A percentile compares a stretch with the other conserved stretches of the same genome.
Conservation (phyloP, 768 basidiomycete genomes). For the Hericium alpestre region DNA sequence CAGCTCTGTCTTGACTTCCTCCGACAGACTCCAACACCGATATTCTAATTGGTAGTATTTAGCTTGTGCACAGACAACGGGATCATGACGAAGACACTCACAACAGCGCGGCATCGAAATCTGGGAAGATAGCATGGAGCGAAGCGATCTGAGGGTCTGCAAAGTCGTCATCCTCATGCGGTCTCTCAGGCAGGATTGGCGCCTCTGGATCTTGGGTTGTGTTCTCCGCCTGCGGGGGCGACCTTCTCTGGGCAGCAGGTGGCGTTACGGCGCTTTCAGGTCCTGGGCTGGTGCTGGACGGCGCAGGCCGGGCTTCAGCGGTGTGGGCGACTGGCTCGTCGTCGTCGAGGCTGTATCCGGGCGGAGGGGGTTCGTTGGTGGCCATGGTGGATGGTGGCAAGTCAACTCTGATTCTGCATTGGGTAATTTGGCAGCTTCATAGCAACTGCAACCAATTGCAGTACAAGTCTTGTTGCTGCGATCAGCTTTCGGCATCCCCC, state of each 20-base stretch:
- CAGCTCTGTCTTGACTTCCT: conserved; percentile 64
- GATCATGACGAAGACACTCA: not conserved
- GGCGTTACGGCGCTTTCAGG: too few relatives aligned
- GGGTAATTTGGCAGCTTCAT: not conserved
- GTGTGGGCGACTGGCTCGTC: not conserved
- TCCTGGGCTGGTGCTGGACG: too few relatives aligned
- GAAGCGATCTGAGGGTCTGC: conserved; percentile 10
- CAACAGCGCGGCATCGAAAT: conserved; percentile 12
- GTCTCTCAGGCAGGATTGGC: not conserved
- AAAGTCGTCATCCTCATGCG: conserved; percentile 8
- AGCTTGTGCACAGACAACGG: not conserved
- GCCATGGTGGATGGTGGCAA: not conserved
- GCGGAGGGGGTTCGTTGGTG: not conserved
- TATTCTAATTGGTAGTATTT: not conserved
- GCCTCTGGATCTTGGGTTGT: not conserved
- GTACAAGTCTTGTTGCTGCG: not conserved
- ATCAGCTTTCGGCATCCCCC: not conserved
- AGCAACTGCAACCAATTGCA: too few relatives aligned
- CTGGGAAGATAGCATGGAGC: conserved; percentile 14
- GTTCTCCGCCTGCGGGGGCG: not conserved
- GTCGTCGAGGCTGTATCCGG: not conserved
- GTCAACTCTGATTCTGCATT: not conserved
- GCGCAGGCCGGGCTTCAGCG: too few relatives aligned
- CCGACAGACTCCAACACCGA: conserved; percentile 57
- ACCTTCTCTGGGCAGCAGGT: too few relatives aligned